phyloP scores from a whole-genome alignment of 202 grass and related monocot species.

The Carex arenaria region DNA sequence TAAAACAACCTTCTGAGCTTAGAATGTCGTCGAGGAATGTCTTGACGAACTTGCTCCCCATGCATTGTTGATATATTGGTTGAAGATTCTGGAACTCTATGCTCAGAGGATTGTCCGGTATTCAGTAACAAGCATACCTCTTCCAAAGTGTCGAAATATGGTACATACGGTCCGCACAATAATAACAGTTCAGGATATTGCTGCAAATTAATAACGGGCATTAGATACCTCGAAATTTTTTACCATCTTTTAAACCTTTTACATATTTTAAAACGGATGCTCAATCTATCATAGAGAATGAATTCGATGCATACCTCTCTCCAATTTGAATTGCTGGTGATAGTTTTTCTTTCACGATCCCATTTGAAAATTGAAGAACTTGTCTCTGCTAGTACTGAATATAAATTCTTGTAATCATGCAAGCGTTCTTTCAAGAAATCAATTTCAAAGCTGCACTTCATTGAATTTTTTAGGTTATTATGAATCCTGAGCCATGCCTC shows the following conservation, averaged over 20 bases:
- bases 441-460: neutral
- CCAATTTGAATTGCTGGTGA: neutral
- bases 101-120: too few relatives aligned
- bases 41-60: too few relatives aligned
- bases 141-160: neutral
- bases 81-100: too few relatives aligned
- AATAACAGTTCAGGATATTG: neutral
- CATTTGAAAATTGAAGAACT: neutral
- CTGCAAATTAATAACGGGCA: neutral
- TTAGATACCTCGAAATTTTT: too few relatives aligned
- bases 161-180: neutral
- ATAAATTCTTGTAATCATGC: neutral
- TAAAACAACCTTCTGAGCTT: too few relatives aligned
- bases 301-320: neutral
- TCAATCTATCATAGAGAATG: too few relatives aligned
- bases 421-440: neutral
- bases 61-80: too few relatives aligned
- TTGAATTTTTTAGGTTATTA: neutral
- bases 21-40: too few relatives aligned
- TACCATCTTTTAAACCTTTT: too few relatives aligned
- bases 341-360: neutral
- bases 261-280: too few relatives aligned
- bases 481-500: neutral
- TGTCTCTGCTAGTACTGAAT: neutral
- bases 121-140: neutral